Conservation (phyloP, 2,329 filamentous ascomycete species). For the Penicillium hesseltinei region DNA sequence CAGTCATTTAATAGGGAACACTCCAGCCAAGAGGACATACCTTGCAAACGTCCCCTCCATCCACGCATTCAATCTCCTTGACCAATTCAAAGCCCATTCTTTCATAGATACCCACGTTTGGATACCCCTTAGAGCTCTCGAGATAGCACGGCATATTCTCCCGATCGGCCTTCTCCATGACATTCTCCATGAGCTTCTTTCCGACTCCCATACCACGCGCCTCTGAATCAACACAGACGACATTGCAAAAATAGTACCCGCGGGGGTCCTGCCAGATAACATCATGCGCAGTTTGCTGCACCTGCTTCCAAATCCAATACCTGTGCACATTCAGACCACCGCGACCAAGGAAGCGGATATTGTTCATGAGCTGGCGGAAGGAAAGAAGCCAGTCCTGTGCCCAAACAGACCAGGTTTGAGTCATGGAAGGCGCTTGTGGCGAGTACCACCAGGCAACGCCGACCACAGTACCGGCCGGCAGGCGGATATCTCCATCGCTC, state of each 20-base stretch:
- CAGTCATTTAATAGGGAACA: constrained; percentile 1
- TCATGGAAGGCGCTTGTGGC: constrained; percentile 50
- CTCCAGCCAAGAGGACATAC: constrained; percentile 29
- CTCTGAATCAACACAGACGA: constrained; percentile 66
- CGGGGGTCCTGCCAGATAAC: constrained; percentile 63
- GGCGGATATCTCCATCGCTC: constrained; percentile 9
- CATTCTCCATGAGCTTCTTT: constrained; percentile 60
- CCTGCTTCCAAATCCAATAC: constrained; percentile 71
- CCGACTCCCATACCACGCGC: constrained; percentile 67
- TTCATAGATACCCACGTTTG: constrained; percentile 70
- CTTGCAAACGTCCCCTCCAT: constrained; percentile 57
- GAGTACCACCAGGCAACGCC: constrained; percentile 72
- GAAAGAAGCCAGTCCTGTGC: constrained; percentile 65
- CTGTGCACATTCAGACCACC: constrained; percentile 65
- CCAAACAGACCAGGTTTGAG: constrained; percentile 62
- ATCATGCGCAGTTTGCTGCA: constrained; percentile 61
- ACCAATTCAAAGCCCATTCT: constrained; percentile 65
- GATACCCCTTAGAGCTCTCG: constrained; percentile 65
- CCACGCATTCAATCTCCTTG: constrained; percentile 65
- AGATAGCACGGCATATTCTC: constrained; percentile 67
- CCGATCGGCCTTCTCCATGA: constrained; percentile 62
- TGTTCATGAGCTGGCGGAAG: constrained; percentile 64
- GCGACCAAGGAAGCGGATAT: constrained; percentile 61
- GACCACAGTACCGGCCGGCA: constrained; percentile 51
- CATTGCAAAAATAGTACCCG: constrained; percentile 76